Evolutionary conservation across 805 yeast genomes (phyloP), one percentile per base, ranked within the genome.

Genomic region (Spathaspora passalidarum): DNA sequence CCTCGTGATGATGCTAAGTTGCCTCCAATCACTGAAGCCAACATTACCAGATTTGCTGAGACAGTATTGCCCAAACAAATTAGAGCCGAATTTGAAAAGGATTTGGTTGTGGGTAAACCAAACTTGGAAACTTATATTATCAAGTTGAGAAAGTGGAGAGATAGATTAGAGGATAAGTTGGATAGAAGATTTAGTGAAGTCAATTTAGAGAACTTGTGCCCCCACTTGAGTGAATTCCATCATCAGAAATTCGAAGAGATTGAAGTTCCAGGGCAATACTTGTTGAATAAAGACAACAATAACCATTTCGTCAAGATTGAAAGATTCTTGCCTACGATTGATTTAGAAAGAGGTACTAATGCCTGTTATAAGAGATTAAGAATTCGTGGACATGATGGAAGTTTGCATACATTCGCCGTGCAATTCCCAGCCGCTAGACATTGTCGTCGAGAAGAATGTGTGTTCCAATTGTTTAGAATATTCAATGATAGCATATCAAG

Each of bases 341-440:
- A 89, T 49, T 78, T 91, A 51, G 87, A 90, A 4, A 81, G 99
- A 48, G 96, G 97, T 1, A 85, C 92, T 2, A 88, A 88, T 49
- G 86, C 92, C 2, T 91, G 98, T 56, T 88, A 88, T 68, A 87
- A 92, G 60, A 78, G 98, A 34, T 73, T 94, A 47, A 85, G 86
- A 41, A 88, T 95, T 37, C 80, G 97, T 40, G 98, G 98, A 10
- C 88, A 88, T 56, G 97, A 94, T 63, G 98, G 98, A 52, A 81
- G 88, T 51, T 64, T 86, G 43, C 97, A 92, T 66, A 81, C 92
- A 40, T 95, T 94, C 73, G 95, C 97, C 0, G 95, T 94, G 17
- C 99, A 94, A 69, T 90, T 87, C 64, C 99, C 99, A 5, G 96
- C 98, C 13, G 97, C 97, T 10, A 82, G 99, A 55, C 97, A 92